Percentiles rank a stretch among this genome's conserved stretches.
Conservation (phyloP, 192 early-diverging fungal species). For the Backusella macrospora region DNA sequence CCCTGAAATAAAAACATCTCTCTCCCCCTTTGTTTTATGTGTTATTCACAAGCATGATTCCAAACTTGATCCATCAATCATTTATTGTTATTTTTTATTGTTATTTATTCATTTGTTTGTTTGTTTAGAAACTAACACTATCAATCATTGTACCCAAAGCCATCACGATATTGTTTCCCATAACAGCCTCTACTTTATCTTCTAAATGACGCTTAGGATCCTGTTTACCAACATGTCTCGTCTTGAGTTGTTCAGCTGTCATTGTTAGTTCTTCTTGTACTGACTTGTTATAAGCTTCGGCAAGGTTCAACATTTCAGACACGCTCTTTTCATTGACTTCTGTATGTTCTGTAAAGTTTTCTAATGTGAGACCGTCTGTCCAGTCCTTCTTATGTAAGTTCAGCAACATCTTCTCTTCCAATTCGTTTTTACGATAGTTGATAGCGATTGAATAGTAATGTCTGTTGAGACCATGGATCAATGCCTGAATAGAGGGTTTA, state of each 20-base stretch:
- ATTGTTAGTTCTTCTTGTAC: constrained; percentile 95
- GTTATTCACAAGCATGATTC: too few species aligned
- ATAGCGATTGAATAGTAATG: constrained; percentile 99
- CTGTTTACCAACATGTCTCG: constrained; percentile 98
- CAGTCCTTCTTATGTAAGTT: constrained; percentile 99
- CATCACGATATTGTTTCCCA: constrained; percentile 97
- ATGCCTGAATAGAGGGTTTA: constrained; percentile 97
- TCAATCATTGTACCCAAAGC: constrained; percentile 91
- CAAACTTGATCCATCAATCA: background rate
- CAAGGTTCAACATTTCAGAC: constrained; percentile 83
- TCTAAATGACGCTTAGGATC: constrained; percentile 99
- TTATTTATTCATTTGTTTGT: background rate
- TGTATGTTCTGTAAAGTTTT: constrained; percentile 82
- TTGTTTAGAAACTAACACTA: constrained; percentile 59
- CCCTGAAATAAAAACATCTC: too few species aligned
- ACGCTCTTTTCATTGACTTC: constrained; percentile 83
- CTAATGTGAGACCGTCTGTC: constrained; percentile 91
- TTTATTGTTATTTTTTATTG: background rate
- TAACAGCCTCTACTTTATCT: constrained; percentile 85
- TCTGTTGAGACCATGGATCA: constrained; percentile 96
- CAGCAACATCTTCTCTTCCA: constrained; percentile 99
- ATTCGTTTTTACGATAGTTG: constrained; percentile 98
- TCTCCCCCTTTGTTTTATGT: too few species aligned
- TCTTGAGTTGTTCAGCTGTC: constrained; percentile 92
- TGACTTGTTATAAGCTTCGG: constrained; percentile 96